Percentiles rank a stretch among this genome's conserved stretches.
phyloP scores from a whole-genome alignment of 257 asterid genomes.

The Solanum bukasovii region DNA sequence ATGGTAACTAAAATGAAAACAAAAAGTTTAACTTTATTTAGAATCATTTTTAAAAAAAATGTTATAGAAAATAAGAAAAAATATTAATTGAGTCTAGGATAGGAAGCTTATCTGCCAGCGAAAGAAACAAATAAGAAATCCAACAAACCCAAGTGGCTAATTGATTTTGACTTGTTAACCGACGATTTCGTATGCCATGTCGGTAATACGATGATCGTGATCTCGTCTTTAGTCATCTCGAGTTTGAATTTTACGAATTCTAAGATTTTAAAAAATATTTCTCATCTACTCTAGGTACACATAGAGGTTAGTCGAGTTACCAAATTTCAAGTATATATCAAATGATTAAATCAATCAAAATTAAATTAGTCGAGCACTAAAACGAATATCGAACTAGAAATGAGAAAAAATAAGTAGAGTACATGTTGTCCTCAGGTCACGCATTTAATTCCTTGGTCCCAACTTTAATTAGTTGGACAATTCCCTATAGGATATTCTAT shows the following conservation, averaged over 20 bases:
- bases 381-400: accelerated
- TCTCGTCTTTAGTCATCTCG: background rate
- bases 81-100: background rate
- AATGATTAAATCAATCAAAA: background rate
- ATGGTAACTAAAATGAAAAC: background rate
- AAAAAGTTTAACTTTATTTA: background rate
- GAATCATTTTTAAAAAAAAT: background rate
- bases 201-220: conserved; percentile 14
- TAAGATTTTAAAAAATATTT: background rate
- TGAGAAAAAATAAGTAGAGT: background rate
- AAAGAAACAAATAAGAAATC: conserved; percentile 16
- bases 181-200: conserved; percentile 28
- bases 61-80: background rate
- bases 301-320: background rate
- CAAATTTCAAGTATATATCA: background rate
- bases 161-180: conserved; percentile 23
- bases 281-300: accelerated
- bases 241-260: background rate
- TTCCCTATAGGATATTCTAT: background rate
- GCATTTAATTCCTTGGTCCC: background rate
- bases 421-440: background rate
- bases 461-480: background rate
- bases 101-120: conserved; percentile 26
- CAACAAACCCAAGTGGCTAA: conserved; percentile 28
- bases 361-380: background rate